phyloP scores from a whole-genome alignment of 73 alveolate genomes.

The Blepharisma japonicum region DNA sequence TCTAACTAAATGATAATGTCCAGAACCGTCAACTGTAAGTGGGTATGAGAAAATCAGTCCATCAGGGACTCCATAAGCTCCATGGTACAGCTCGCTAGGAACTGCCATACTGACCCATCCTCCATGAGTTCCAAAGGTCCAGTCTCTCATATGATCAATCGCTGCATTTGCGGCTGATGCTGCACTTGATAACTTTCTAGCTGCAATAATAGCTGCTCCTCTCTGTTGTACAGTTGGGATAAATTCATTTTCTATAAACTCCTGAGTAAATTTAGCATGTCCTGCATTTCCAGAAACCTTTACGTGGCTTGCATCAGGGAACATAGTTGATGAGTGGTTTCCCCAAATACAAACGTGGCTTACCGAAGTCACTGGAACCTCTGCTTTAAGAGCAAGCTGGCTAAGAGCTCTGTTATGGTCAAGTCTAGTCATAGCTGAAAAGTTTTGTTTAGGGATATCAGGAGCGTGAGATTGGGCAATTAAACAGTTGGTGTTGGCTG shows the following conservation, averaged over 20 bases:
- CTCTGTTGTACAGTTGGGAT: slow-evolving; percentile 73
- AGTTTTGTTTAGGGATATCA: slow-evolving; percentile 72
- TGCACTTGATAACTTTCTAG: slow-evolving; percentile 67
- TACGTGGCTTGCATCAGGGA: slow-evolving; percentile 51
- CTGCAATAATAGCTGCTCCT: slow-evolving; percentile 84
- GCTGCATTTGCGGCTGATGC: slow-evolving; percentile 91
- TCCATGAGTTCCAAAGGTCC: slow-evolving; percentile 79
- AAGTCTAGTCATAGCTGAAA: slow-evolving; percentile 77
- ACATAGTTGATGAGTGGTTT: slow-evolving; percentile 77
- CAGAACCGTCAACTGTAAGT: slow-evolving; percentile 63
- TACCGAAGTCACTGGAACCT: slow-evolving; percentile 42
- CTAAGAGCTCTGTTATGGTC: slow-evolving; percentile 85
- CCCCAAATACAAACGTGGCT: slow-evolving; percentile 79
- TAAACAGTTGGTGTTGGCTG: slow-evolving; percentile 86
- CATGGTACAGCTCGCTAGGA: slow-evolving; percentile 44
- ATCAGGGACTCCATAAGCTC: slow-evolving; percentile 75
- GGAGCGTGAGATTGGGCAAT: slow-evolving; percentile 69
- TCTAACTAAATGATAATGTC: slow-evolving; percentile 69
- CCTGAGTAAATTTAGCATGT: slow-evolving; percentile 51
- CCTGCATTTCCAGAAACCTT: slow-evolving; percentile 35
- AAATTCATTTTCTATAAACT: slow-evolving; percentile 57
- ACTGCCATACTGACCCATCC: slow-evolving; percentile 74
- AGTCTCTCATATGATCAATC: slow-evolving; percentile 78
- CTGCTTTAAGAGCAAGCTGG: slow-evolving; percentile 44
- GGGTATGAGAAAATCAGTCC: slow-evolving; percentile 91